Evolutionary conservation across 352 stramenopile species (phyloP).

Genomic region (Globisporangium lucens): DNA sequence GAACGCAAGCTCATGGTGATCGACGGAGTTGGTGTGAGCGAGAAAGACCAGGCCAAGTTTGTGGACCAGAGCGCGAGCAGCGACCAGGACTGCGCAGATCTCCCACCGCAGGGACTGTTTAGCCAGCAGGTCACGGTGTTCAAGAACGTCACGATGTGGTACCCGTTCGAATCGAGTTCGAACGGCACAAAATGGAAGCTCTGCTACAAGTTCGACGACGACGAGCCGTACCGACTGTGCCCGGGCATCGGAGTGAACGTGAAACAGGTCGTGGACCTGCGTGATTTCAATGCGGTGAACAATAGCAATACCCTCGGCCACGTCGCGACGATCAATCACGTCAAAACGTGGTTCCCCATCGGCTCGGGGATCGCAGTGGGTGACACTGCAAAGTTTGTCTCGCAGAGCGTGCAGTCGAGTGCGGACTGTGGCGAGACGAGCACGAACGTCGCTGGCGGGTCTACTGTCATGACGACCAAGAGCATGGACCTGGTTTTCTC

Average conservation of each 20-base stretch:
- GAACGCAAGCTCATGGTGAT: slow-evolving; percentile 58
- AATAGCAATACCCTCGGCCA: slow-evolving; percentile 19
- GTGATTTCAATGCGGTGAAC: slow-evolving; percentile 33
- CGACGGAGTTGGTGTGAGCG: slow-evolving; percentile 46
- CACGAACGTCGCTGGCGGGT: slow-evolving; percentile 38
- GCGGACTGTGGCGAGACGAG: slow-evolving; percentile 37
- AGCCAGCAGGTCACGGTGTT: slow-evolving; percentile 32
- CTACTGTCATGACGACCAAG: slow-evolving; percentile 33
- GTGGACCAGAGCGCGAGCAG: slow-evolving; percentile 20
- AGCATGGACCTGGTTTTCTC: slow-evolving; percentile 28
- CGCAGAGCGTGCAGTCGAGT: slow-evolving; percentile 40
- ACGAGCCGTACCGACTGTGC: slow-evolving; percentile 49
- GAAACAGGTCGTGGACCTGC: slow-evolving; percentile 46
- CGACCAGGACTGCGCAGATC: slow-evolving; percentile 34
- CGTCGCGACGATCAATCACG: slow-evolving; percentile 44
- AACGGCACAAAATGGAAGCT: slow-evolving; percentile 41
- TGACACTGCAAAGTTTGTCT: slow-evolving; percentile 55
- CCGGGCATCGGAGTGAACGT: slow-evolving; percentile 36
- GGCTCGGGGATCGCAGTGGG: slow-evolving; percentile 43
- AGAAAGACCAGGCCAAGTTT: slow-evolving; percentile 55
- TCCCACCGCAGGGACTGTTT: slow-evolving; percentile 36
- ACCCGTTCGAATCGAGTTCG: slow-evolving; percentile 54
- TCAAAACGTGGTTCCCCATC: slow-evolving; percentile 44
- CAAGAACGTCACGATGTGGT: slow-evolving; percentile 40
- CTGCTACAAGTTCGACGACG: slow-evolving; percentile 67